Evolutionary conservation across 257 asterid species (phyloP), one percentile per base, ranked within the genome.

Genomic region (Mitragyna speciosa): DNA sequence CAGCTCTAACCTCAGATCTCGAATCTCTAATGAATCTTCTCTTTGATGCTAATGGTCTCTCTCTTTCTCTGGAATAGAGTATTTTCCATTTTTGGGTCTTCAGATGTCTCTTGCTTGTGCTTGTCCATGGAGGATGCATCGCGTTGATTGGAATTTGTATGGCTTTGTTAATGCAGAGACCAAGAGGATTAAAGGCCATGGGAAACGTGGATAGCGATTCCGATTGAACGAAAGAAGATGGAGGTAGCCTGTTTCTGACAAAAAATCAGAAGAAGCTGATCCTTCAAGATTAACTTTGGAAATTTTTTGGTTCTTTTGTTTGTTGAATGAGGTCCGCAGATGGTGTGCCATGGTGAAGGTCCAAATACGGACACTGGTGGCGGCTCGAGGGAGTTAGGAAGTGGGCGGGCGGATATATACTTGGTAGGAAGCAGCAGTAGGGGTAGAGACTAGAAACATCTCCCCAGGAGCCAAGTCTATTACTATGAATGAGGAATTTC

Each of bases 121-220:
- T 2, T 45, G 6, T 45, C 41, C 4, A 2, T 4, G 3, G 41
- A 4, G 41, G 41, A 36, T 36, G 41, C 4, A 36, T 36, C 4
- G 49, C 6, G 49, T 45, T 45, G 49, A 2, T 45, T 45, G 3
- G 61, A 3, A 59, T 7, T 20, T 59, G 12, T 8, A 2, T 6
- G 67, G 11, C n/a, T n/a, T 26, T 9, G 7, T 22, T 8, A 5
- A 30, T 66, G 83, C 89, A 86, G 87, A 84, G 75, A 75, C 70
- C 81, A 8, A 72, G 87, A 79, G 86, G 89, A 47, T 74, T 86
- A 47, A 86, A 86, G 79, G 87, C 86, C n/a, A 86, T 86, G 87
- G 86, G 86, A 5, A 80, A 58, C 65, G 24, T 85, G 51, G 88
- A 85, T n/a, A 85, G 84, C 49, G 88, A 85, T 51, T 85, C 88